Evolutionary conservation across 352 stramenopile genomes (phyloP), one percentile per base, ranked within the genome.

Genomic region (Pythium plurisporium): DNA sequence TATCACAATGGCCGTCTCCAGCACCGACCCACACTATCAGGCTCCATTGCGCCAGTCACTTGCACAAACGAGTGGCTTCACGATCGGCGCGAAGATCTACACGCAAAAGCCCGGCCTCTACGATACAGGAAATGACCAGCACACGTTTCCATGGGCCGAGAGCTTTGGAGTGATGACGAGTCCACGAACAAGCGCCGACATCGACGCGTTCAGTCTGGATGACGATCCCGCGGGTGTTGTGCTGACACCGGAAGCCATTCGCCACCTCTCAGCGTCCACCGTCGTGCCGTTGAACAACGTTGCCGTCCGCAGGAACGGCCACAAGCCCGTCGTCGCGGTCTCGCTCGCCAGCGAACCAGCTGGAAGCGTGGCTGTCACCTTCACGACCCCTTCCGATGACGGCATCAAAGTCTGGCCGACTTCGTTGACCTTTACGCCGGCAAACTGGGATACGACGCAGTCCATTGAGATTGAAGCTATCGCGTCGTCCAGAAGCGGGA

Each of bases 201-300:
- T 89, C 27, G 52, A 65, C 1, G 67, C 41, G 8, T 89, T 73
- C 50, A 70, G 82, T 31, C 59, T 91, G 2, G 78, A 87, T 55
- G 67, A 86, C 42, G 65, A 86, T 31, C 74, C 76, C 19, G 56
- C 69, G 5, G 63, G 65, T n/a, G 23, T 87, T 17, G 19, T 59
- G 5, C 8, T 86, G 19, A 4, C 22, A 8, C 70, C 73, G 1
- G 80, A 91, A 37, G 9, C n/a, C 22, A 37, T 77, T 29, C 68
- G 69, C 1, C 61, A 82, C 37, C 30, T 49, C 2, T 72, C 72
- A 33, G 56, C 45, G 23, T 53, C 51, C 19, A 48, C 25, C 6
- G 46, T 61, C 17, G 29, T 26, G 9, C 62, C 55, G 9, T 25
- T 50, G 4, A 62, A 62, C 20, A 26, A 65, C 30, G 37, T 69